Evolutionary conservation across 129 eudicot genomes (phyloP).

Genomic region (Dittrichia graveolens): DNA sequence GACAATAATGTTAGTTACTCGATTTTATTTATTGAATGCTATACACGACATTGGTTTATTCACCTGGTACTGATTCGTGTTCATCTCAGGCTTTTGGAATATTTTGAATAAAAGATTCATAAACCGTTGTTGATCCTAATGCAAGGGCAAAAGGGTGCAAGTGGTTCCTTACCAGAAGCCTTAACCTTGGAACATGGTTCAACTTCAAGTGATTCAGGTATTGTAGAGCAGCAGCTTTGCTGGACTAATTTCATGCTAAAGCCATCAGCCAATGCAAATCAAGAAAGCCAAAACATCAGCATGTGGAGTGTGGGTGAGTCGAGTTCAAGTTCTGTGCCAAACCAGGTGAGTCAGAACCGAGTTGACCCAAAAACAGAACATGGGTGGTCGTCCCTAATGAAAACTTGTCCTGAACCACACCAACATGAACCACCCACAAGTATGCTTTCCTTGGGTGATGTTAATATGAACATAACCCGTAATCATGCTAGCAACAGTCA

Average conservation of each 20-base stretch:
- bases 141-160: slow-evolving; percentile 83
- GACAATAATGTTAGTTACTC: no score
- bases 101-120: background rate
- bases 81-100: slow-evolving; percentile 30
- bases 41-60: background rate
- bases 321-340: slow-evolving; percentile 50
- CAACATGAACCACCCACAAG: slow-evolving; percentile 42
- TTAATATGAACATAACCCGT: slow-evolving; percentile 38
- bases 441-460: slow-evolving; percentile 46
- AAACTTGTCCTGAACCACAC: slow-evolving; percentile 38
- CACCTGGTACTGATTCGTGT: background rate
- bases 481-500: slow-evolving; percentile 40
- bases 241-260: slow-evolving; percentile 53
- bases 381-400: slow-evolving; percentile 50
- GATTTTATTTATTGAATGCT: no score
- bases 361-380: slow-evolving; percentile 41
- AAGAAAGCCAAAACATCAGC: slow-evolving; percentile 40
- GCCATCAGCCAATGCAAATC: slow-evolving; percentile 43
- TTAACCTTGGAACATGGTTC: slow-evolving; percentile 64
- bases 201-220: slow-evolving; percentile 47
- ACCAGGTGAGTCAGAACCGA: slow-evolving; percentile 22
- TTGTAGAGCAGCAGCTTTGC: slow-evolving; percentile 55
- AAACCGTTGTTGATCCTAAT: slow-evolving; percentile 41
- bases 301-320: slow-evolving; percentile 71
- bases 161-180: slow-evolving; percentile 65